Base-by-base conservation (phyloP, 1,284 basidiomycete genomes). In the Psilocybe mexicana region DNA sequence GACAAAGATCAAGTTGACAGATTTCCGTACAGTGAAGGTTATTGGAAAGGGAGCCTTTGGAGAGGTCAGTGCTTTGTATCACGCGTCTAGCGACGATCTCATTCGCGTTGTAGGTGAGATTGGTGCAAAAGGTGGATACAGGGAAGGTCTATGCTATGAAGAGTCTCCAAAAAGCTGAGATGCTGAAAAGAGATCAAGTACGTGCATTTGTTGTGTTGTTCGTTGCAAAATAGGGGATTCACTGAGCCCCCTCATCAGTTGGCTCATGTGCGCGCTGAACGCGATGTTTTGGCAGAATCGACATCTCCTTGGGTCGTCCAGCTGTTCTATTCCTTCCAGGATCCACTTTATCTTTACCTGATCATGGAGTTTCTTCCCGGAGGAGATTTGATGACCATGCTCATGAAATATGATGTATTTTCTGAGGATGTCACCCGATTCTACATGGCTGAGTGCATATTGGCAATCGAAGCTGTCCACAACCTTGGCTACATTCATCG, bases 111-210 rank as follows among this genome's bases (percentile, higher is more conserved):
- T 64, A 93, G 90, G 95, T 98, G 38, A 86, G 96, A 53, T 80
- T 99, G 50, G 95, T 97, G 43, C 96, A 98, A 74, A 98, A 99
- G 78, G 86, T 90, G 48, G 96, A 98, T 72, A 98, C 96, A 8
- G 95, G 92, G 61, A 97, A 96, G 78, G 96, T 99, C 57, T 98
- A 98, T 70, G 96, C 96, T 43, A 99, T 99, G 97, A 99, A 99
- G 83, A 97, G 94, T 61, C 76, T 99, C 70, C 88, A 94, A 74
- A 99, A 99, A 79, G 90, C 90, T 54, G 96, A 99, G 75, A 99
- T 99, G 96, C 90, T 99, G 79, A 97, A 98, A 74, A 94, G 97
- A 70, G 96, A 99, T 72, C 94, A 97, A 83, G 94, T 93, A 57
- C 58, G 84, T 70, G 52, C 10, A 23, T 53, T 43, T 49, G 18